A percentile compares a stretch with the other conserved stretches of the same genome.
Conservation (phyloP, 140 eudicot species). For the Artemisia princeps region DNA sequence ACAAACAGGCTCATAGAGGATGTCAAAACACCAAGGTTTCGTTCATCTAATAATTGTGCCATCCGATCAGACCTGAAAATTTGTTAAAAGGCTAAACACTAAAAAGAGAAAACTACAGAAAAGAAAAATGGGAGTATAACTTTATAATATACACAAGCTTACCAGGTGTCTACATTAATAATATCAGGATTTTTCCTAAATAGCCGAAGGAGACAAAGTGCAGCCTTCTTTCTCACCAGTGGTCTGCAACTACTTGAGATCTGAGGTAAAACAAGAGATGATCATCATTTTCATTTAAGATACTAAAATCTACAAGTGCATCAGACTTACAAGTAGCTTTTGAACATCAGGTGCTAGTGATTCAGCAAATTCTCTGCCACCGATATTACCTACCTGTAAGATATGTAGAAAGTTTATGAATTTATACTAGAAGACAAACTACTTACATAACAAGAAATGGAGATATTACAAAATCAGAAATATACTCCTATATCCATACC, state of each 20-base stretch:
- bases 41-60: slow-evolving; percentile 94
- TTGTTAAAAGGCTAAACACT: neutral
- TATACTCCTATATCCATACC: slow-evolving; percentile 45
- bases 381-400: slow-evolving; percentile 89
- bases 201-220: slow-evolving; percentile 83
- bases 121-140: neutral
- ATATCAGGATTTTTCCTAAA: slow-evolving; percentile 93
- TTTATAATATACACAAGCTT: slow-evolving; percentile 22
- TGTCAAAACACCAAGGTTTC: slow-evolving; percentile 89
- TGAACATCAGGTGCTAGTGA: slow-evolving; percentile 98
- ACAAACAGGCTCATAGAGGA: slow-evolving; percentile 95
- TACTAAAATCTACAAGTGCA: slow-evolving; percentile 4
- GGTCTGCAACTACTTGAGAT: slow-evolving; percentile 97
- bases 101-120: neutral
- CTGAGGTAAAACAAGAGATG: slow-evolving; percentile 35
- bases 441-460: neutral
- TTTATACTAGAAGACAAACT: neutral
- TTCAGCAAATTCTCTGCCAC: slow-evolving; percentile 98
- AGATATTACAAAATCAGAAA: slow-evolving; percentile 5
- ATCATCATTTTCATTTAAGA: slow-evolving; percentile 19
- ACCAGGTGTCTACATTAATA: slow-evolving; percentile 93
- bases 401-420: neutral
- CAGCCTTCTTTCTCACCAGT: slow-evolving; percentile 96
- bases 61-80: slow-evolving; percentile 80
- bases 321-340: slow-evolving; percentile 73